Evolutionary conservation across 208 protist species (phyloP), one percentile per base, ranked within the genome.

Genomic region (Trypanosoma boissoni): DNA sequence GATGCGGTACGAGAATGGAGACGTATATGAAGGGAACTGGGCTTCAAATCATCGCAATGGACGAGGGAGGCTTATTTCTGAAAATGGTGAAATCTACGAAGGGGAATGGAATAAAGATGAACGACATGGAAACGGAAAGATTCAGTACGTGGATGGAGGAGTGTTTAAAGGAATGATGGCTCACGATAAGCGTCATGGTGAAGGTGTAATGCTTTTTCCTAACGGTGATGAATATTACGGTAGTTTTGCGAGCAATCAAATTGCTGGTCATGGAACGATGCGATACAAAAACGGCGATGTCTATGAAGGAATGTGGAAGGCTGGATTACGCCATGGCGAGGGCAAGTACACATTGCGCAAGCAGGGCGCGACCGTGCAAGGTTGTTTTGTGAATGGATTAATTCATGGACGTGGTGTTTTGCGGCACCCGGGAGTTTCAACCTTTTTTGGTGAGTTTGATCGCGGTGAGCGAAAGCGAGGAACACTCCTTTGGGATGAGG

Each of bases 151-250:
- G 1, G 74, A 89, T 63, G 87, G 87, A 2, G 70, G 59, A 0
- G 64, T 77, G 50, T 96, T 88, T 74, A 88, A 88, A 39, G 90
- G 90, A 4, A 56, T 46, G 21, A 78, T 91, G 64, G 65, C 63
- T 31, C 64, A 76, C 58, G 73, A 87, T 53, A 62, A 75, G 58
- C 80, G 88, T 20, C 49, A 83, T 54, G 93, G 93, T 16, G 80
- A 88, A 44, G 91, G 93, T 16, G 58, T 83, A 8, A 83, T 96
- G 68, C 52, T 74, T 51, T 94, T 83, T 44, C 49, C 74, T 18
- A 88, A 94, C 43, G 91, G 91, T 7, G 88, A 97, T 55, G 83
- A 91, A 61, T 96, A 92, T 56, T 78, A 84, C 29, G 92, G 92
- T 12, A 64, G 67, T 48, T 97, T 91, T 45, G 36, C 21, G 4